Base-by-base conservation (phyloP, 805 yeast genomes). In the Metschnikowia amazonensis region DNA sequence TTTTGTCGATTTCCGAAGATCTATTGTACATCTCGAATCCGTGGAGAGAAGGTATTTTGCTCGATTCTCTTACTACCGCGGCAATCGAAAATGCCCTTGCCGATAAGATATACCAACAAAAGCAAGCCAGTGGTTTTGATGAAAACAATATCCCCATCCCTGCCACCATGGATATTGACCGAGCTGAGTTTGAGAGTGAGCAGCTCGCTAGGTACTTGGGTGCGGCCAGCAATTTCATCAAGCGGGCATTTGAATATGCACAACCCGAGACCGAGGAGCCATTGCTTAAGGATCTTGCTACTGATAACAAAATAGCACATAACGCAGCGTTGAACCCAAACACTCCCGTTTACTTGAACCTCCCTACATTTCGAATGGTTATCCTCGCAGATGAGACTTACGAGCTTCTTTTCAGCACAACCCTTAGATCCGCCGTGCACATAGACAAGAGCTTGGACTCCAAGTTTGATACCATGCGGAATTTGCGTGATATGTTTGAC, bases 311-410 rank as follows among this genome's bases (percentile, higher is more conserved):
- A 27, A 63, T 79, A 35, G 72, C 72, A 23, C 89, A 88, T 40
- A 89, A 89, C 59, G 87, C 81, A 4, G 96, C 96, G 0, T 67
- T 89, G 31, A 87, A 89, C 59, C 96, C 96, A 3, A 74, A 77
- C 27, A 78, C 82, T 27, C 95, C 96, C 1, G 80, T 84, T 8
- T 80, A 69, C 47, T 74, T 90, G 43, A 86, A 85, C 43, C 69
- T 89, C 14, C 88, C 98, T 0, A 89, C 96, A 0, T 92, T 92
- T 67, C 72, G 98, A 50, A 92, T 92, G 99, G 95, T 94, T 1
- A 69, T 94, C 5, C 70, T 92, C 5, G 97, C 98, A 0, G 97
- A 90, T 62, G 98, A 89, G 58, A 86, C 97, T 0, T 85, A 89
- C 55, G 98, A 94, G 63, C 70, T 85, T 33, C 80, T 92, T 50